These are phyloP conservation scores for Starmerella sp. DNA, from an alignment of 805 yeast genomes.

Conservation along the genomic window DNA sequence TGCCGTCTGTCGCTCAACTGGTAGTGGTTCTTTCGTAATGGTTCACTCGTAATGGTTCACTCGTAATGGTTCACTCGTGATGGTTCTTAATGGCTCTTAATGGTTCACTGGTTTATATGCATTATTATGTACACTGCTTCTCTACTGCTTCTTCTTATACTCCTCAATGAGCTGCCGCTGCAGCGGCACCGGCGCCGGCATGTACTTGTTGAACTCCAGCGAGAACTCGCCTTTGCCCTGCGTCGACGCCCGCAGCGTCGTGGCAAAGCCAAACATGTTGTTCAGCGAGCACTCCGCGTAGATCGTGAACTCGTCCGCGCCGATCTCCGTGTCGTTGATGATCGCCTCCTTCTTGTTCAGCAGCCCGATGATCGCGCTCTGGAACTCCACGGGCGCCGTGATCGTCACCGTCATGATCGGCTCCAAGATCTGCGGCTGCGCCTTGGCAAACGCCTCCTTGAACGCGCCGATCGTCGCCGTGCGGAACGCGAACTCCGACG, in stretches of 20 bases:
- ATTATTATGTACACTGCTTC: constrained; percentile 27
- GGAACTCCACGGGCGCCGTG: constrained; percentile 93
- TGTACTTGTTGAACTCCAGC: constrained; percentile 83
- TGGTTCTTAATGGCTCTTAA: too few relatives aligned
- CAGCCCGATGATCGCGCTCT: constrained; percentile 81
- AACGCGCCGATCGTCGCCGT: constrained; percentile 88
- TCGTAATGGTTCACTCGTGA: too few relatives aligned
- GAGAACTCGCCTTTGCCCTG: constrained; percentile 99
- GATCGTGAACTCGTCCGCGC: constrained; percentile 86
- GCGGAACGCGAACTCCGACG: constrained; percentile 89
- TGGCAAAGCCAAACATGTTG: constrained; percentile 92
- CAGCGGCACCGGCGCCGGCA: constrained; percentile 80
- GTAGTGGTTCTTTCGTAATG: too few relatives aligned
- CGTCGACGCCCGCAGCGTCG: constrained; percentile 87
- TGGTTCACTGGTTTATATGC: too few relatives aligned
- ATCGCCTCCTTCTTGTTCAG: constrained; percentile 86
- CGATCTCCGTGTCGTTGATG: constrained; percentile 87
- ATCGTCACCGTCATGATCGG: constrained; percentile 93
- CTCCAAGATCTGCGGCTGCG: constrained; percentile 82
- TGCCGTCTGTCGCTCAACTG: too few relatives aligned
- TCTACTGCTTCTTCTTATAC: constrained; percentile 49
- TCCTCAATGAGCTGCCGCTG: constrained; percentile 86
- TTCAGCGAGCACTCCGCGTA: constrained; percentile 94
- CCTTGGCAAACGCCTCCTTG: constrained; percentile 73
- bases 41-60: too few relatives aligned